phyloP scores from a whole-genome alignment of 345 rosid species.

The Linum trigynum region DNA sequence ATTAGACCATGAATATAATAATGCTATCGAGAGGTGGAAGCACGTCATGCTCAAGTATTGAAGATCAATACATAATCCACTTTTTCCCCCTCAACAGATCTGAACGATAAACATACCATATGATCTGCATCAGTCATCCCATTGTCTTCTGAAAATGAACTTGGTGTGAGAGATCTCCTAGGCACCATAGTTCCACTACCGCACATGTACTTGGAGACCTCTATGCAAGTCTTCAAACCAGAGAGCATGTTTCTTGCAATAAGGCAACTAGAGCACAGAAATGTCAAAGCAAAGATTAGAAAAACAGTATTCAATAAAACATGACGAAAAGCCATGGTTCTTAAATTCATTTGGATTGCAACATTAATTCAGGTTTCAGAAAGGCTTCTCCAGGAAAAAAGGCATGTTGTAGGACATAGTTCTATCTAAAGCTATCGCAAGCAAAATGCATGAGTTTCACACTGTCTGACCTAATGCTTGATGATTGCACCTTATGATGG shows the following conservation, averaged over 20 bases:
- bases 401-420: neutral
- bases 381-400: neutral
- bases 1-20: too few species aligned
- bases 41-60: too few species aligned
- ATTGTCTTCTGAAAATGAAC: slow-evolving; percentile 48
- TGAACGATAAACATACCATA: slow-evolving; percentile 31
- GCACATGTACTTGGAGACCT: slow-evolving; percentile 77
- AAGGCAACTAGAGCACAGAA: slow-evolving; percentile 66
- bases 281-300: neutral
- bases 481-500: neutral
- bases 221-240: slow-evolving; percentile 92
- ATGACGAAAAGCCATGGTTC: slow-evolving; percentile 12
- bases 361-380: neutral
- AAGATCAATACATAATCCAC: too few species aligned
- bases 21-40: too few species aligned
- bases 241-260: slow-evolving; percentile 92
- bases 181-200: slow-evolving; percentile 52
- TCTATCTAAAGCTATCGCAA: neutral
- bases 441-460: neutral
- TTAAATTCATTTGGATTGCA: slow-evolving; percentile 6
- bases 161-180: slow-evolving; percentile 49
- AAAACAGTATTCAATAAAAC: slow-evolving; percentile 2
- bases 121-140: slow-evolving; percentile 49
- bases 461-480: neutral
- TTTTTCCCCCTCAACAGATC: too few species aligned